A percentile compares a stretch with the other conserved stretches of the same genome.
phyloP scores from a whole-genome alignment of 768 basidiomycete species.

The Clitopilus hobsonii region DNA sequence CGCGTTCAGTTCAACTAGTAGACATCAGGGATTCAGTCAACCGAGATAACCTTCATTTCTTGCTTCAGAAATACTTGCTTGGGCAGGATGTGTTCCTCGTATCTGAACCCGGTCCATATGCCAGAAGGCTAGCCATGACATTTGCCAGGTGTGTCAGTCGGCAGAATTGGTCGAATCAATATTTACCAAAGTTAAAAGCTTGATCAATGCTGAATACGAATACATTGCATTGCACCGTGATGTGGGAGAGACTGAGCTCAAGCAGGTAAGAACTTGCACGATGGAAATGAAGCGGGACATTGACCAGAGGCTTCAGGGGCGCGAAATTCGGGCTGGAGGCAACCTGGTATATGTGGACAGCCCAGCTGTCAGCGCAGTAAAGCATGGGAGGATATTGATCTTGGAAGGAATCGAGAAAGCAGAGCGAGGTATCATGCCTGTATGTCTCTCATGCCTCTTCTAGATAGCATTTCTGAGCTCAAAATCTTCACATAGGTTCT shows the following conservation, averaged over 20 bases:
- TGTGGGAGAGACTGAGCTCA: constrained; percentile 69
- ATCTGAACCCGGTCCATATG: constrained; percentile 65
- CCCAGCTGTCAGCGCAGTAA: constrained; percentile 61
- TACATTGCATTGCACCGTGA: constrained; percentile 64
- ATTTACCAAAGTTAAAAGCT: constrained; percentile 20
- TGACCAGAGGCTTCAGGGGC: constrained; percentile 28
- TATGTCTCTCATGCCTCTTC: constrained; percentile 20
- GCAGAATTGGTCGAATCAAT: neutral
- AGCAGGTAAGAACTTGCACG: constrained; percentile 33
- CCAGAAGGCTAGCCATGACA: constrained; percentile 54
- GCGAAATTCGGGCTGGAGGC: constrained; percentile 58
- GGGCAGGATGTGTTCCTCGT: constrained; percentile 66
- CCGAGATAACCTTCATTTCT: constrained; percentile 55
- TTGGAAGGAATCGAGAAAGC: constrained; percentile 71
- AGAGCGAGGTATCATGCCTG: constrained; percentile 70
- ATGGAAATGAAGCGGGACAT: neutral
- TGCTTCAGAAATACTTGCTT: constrained; percentile 64
- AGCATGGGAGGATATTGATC: constrained; percentile 59
- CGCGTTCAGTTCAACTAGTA: constrained; percentile 39
- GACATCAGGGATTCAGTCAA: constrained; percentile 50
- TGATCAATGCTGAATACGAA: constrained; percentile 67
- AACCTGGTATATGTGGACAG: constrained; percentile 66
- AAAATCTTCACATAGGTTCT: constrained; percentile 33
- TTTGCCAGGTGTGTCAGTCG: constrained; percentile 45
- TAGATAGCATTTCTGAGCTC: neutral